A percentile compares a stretch with the other conserved stretches of the same genome.
Evolutionary conservation across 352 stramenopile species (phyloP).

Genomic region (Phytophthora ohioensis): DNA sequence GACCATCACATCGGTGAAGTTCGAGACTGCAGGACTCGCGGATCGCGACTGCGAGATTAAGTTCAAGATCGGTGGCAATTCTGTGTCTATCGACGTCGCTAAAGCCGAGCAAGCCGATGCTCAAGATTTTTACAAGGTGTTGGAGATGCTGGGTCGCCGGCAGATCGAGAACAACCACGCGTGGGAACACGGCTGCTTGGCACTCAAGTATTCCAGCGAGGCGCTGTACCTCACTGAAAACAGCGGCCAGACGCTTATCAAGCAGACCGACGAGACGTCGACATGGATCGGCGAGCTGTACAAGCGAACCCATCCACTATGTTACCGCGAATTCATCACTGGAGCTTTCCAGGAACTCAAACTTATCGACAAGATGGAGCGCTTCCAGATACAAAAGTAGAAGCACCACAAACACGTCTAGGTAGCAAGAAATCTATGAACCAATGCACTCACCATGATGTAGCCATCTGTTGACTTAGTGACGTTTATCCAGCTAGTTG

Average conservation of each 20-base stretch:
- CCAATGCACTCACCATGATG: neutral
- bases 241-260: conserved; percentile 50
- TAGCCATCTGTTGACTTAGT: neutral
- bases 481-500: no score
- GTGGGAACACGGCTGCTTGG: conserved; percentile 59
- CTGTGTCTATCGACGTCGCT: conserved; percentile 61
- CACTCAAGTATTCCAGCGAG: conserved; percentile 52
- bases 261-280: conserved; percentile 52
- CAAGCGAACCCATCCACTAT: conserved; percentile 53
- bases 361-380: conserved; percentile 44
- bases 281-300: conserved; percentile 63
- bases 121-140: conserved; percentile 61
- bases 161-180: conserved; percentile 48
- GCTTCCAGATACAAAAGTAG: conserved; percentile 35
- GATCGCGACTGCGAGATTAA: conserved; percentile 73
- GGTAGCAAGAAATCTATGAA: conserved; percentile 16
- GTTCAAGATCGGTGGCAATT: conserved; percentile 52
- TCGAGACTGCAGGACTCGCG: conserved; percentile 58
- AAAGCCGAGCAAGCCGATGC: conserved; percentile 48
- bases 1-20: conserved; percentile 46
- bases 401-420: neutral
- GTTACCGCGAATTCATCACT: conserved; percentile 63
- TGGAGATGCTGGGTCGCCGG: conserved; percentile 55
- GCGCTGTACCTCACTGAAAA: conserved; percentile 55
- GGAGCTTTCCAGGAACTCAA: conserved; percentile 54